A percentile compares a stretch with the other conserved stretches of the same genome.
Evolutionary conservation across 352 stramenopile species (phyloP).

Genomic region (Globisporangium paroecandrum): DNA sequence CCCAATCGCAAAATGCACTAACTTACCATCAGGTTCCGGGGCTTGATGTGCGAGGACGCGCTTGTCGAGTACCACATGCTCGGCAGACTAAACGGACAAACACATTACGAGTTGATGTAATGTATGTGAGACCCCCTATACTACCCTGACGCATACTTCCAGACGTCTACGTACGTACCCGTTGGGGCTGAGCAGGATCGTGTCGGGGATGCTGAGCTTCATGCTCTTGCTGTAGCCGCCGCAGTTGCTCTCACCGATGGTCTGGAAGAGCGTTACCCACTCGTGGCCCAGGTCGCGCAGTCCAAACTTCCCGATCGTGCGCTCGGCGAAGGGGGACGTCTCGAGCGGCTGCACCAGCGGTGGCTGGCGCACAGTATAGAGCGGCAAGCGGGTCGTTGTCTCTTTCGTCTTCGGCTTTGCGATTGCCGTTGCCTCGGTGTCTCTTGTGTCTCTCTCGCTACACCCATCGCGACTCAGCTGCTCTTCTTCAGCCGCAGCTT

Average conservation of each 20-base stretch:
- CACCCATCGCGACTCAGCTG: not conserved
- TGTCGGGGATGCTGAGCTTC: constrained; percentile 57
- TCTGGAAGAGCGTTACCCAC: constrained; percentile 58
- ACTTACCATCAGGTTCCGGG: constrained; percentile 33
- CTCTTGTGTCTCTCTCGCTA: not conserved
- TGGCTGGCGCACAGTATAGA: constrained; percentile 44
- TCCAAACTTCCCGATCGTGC: constrained; percentile 23
- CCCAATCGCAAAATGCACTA: not conserved
- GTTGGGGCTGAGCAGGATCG: constrained; percentile 51
- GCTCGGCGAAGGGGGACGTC: constrained; percentile 36
- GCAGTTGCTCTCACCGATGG: constrained; percentile 27
- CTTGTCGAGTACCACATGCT: constrained; percentile 61
- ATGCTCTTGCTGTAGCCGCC: constrained; percentile 28
- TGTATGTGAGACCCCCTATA: no score
- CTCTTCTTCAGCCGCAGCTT: not conserved
- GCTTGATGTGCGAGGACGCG: constrained; percentile 40
- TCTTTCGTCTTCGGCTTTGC: not conserved
- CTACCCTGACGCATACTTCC: not conserved
- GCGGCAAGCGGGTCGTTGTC: constrained; percentile 21
- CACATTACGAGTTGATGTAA: not conserved
- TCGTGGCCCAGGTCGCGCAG: constrained; percentile 48
- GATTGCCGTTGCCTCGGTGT: not conserved
- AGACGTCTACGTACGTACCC: constrained; percentile 24
- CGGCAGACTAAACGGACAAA: constrained; percentile 30
- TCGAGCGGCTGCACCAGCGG: constrained; percentile 52